A percentile compares a stretch with the other conserved stretches of the same genome.
These are phyloP conservation scores for Globisporangium nagaii DNA, from an alignment of 352 stramenopile genomes.

Conservation along the genomic window DNA sequence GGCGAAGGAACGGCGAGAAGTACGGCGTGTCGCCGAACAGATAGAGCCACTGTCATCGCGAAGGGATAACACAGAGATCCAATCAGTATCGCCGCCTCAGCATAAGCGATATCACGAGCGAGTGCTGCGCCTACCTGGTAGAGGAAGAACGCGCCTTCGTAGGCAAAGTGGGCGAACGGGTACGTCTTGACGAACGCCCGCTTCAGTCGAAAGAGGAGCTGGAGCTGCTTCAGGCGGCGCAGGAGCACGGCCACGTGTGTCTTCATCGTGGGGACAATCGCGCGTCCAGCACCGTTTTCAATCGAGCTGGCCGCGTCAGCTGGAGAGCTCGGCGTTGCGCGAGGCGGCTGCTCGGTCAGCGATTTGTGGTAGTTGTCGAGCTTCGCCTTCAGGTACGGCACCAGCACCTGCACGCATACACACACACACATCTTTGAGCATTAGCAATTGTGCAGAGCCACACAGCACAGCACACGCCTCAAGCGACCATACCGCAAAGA, in stretches of 20 bases:
- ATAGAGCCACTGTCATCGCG: slow-evolving; percentile 61
- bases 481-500: slow-evolving; percentile 40
- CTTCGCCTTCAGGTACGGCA: slow-evolving; percentile 80
- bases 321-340: neutral
- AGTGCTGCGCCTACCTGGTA: slow-evolving; percentile 63
- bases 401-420: slow-evolving; percentile 29
- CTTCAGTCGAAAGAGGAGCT: slow-evolving; percentile 45
- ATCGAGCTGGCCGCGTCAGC: neutral
- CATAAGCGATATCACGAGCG: neutral
- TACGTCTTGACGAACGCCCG: slow-evolving; percentile 61
- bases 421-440: slow-evolving; percentile 1
- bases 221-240: slow-evolving; percentile 36
- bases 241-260: slow-evolving; percentile 30
- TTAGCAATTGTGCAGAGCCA: neutral
- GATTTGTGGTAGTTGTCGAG: slow-evolving; percentile 57
- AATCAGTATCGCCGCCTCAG: neutral
- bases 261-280: neutral
- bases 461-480: neutral
- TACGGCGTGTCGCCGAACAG: slow-evolving; percentile 79
- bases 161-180: slow-evolving; percentile 71
- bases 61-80: neutral
- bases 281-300: neutral
- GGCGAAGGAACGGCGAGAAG: slow-evolving; percentile 73
- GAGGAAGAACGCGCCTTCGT: slow-evolving; percentile 77
- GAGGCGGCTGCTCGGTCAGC: slow-evolving; percentile 27